Evolutionary conservation across 1,284 basidiomycete species (phyloP).

Genomic region (Malassezia psittaci): DNA sequence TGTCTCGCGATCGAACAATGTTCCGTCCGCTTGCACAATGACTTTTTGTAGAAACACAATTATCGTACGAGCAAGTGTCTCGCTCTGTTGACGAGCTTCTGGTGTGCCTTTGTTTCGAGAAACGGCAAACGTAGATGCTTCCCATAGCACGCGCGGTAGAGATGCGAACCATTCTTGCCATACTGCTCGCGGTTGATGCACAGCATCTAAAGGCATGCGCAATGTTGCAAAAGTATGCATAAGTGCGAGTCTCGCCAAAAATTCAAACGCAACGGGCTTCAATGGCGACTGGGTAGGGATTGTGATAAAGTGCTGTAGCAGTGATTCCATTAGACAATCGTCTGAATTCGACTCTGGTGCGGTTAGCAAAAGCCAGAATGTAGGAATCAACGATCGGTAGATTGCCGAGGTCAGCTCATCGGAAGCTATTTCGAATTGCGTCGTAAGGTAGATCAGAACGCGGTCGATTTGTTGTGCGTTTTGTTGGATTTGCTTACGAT

Average conservation of each 20-base stretch:
- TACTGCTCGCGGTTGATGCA: neutral
- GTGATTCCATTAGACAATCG: neutral
- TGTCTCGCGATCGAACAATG: slow-evolving; percentile 1
- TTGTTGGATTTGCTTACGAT: neutral
- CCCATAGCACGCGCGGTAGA: slow-evolving; percentile 15
- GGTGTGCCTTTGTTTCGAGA: neutral
- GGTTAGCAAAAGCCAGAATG: slow-evolving; percentile 14
- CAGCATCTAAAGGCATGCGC: neutral
- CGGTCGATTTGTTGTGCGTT: neutral
- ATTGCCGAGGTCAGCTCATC: neutral
- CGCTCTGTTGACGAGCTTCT: neutral
- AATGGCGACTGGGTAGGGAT: neutral
- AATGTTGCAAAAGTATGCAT: slow-evolving; percentile 8
- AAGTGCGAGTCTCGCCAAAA: slow-evolving; percentile 11
- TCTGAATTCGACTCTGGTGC: neutral
- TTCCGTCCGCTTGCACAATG: neutral
- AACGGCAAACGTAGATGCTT: neutral
- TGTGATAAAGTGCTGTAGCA: neutral
- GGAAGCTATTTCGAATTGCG: neutral
- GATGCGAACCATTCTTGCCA: slow-evolving; percentile 12
- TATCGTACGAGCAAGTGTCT: neutral
- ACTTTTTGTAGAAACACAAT: slow-evolving; percentile 4
- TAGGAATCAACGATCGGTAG: slow-evolving; percentile 9
- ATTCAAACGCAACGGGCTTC: slow-evolving; percentile 8
- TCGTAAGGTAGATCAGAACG: slow-evolving; percentile 1